Evolutionary conservation across 1,139 yeast species (phyloP).

Genomic region (Nadsonia starkeyi-henricii): DNA sequence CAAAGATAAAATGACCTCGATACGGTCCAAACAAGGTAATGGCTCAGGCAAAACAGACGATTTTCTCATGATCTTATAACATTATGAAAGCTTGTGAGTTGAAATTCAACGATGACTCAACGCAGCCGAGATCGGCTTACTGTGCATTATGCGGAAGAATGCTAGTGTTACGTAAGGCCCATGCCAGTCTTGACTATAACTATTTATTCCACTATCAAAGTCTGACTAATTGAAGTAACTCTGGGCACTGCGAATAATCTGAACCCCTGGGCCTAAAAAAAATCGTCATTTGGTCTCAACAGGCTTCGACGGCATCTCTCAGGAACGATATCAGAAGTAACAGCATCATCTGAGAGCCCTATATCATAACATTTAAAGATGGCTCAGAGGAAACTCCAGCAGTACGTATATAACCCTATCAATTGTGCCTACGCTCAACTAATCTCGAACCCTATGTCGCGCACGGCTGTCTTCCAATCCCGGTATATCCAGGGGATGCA

Average conservation of each 20-base stretch:
- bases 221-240: background rate
- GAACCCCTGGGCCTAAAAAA: background rate
- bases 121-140: background rate
- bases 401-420: conserved; percentile 30
- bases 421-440: too few relatives aligned
- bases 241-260: background rate
- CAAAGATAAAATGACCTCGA: too few relatives aligned
- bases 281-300: background rate
- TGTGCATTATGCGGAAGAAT: background rate
- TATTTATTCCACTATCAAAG: too few relatives aligned
- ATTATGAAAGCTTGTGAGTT: too few relatives aligned
- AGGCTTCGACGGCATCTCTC: background rate
- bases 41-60: too few relatives aligned
- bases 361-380: conserved; percentile 20
- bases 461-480: too few relatives aligned
- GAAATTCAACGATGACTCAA: background rate
- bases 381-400: conserved; percentile 58
- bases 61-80: too few relatives aligned
- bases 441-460: too few relatives aligned
- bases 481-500: too few relatives aligned
- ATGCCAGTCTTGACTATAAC: too few relatives aligned
- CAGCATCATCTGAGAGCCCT: background rate
- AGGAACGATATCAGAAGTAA: background rate
- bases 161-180: background rate
- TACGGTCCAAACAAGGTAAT: too few relatives aligned